Conservation (phyloP, 768 basidiomycete species). For the Trametes meyenii region DNA sequence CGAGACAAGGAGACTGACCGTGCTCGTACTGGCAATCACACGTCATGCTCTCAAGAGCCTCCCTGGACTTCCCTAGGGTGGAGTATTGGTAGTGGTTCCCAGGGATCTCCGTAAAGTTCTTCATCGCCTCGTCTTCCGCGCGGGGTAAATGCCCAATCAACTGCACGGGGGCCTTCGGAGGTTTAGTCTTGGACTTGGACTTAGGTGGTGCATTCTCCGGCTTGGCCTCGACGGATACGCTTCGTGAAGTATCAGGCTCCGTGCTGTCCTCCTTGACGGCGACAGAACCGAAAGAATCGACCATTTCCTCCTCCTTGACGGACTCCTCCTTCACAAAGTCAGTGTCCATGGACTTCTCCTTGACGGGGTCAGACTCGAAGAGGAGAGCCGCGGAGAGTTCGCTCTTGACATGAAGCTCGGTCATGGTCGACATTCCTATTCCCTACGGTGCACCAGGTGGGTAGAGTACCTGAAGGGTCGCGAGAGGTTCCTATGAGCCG, state of each 20-base stretch:
- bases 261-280: slow-evolving; percentile 26
- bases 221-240: slow-evolving; percentile 26
- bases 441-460: not conserved
- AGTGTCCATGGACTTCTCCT: slow-evolving; percentile 7
- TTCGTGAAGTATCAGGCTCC: slow-evolving; percentile 22
- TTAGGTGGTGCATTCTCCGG: slow-evolving; percentile 32
- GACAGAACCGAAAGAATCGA: slow-evolving; percentile 3
- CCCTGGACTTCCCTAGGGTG: slow-evolving; percentile 83
- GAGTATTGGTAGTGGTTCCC: slow-evolving; percentile 88
- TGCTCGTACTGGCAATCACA: slow-evolving; percentile 90
- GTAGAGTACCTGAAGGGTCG: slow-evolving; percentile 1
- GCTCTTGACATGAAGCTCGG: slow-evolving; percentile 12
- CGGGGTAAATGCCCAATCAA: slow-evolving; percentile 81
- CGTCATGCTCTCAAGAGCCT: slow-evolving; percentile 89
- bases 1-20: slow-evolving; percentile 56
- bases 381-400: slow-evolving; percentile 14
- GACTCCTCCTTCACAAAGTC: not conserved
- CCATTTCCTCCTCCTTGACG: slow-evolving; percentile 15
- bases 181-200: slow-evolving; percentile 35
- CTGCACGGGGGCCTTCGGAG: slow-evolving; percentile 49
- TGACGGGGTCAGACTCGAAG: slow-evolving; percentile 18
- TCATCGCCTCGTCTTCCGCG: slow-evolving; percentile 72
- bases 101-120: slow-evolving; percentile 71
- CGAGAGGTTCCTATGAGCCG: not conserved
- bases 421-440: slow-evolving; percentile 22